Evolutionary conservation across 805 yeast species (phyloP).

Genomic region (Blastobotrys robertii): DNA sequence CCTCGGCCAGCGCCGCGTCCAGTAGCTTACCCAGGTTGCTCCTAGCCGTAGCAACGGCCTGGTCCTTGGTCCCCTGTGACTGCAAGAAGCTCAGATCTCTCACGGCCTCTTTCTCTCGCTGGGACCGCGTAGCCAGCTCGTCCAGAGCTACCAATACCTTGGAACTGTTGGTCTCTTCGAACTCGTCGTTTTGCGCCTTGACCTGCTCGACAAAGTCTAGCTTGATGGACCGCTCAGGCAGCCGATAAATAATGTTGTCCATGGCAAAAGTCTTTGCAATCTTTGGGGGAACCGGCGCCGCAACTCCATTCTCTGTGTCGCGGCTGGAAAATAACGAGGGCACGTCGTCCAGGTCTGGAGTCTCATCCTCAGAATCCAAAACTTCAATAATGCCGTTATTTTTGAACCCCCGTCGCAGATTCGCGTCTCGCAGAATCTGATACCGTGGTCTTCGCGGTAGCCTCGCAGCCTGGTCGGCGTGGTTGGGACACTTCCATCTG

Average conservation of each 20-base stretch:
- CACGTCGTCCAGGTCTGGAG: conserved; percentile 18
- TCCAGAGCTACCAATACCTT: conserved; percentile 30
- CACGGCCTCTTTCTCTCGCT: conserved; percentile 23
- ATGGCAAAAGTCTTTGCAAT: conserved; percentile 18
- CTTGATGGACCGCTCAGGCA: conserved; percentile 60
- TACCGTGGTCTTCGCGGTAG: conserved; percentile 33
- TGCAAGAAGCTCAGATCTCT: conserved; percentile 29
- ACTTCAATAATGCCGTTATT: conserved; percentile 56
- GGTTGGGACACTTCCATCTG: conserved; percentile 91
- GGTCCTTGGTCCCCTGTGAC: conserved; percentile 27
- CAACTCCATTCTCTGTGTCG: conserved; percentile 29
- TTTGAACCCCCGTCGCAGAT: conserved; percentile 39
- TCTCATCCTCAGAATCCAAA: conserved; percentile 32
- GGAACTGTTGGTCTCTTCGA: conserved; percentile 28
- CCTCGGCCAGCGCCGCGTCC: conserved; percentile 30
- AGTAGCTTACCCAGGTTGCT: conserved; percentile 20
- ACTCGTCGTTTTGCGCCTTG: conserved; percentile 26
- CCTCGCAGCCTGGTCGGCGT: conserved; percentile 36
- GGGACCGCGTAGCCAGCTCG: conserved; percentile 20
- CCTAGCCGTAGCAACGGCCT: conserved; percentile 22
- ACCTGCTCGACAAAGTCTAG: conserved; percentile 58
- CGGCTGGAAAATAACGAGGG: conserved; percentile 25
- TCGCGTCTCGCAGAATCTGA: conserved; percentile 47
- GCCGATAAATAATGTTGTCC: conserved; percentile 44
- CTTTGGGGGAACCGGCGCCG: conserved; percentile 24